Conservation (phyloP, 345 rosid species). For the Capsella bursapastoris region DNA sequence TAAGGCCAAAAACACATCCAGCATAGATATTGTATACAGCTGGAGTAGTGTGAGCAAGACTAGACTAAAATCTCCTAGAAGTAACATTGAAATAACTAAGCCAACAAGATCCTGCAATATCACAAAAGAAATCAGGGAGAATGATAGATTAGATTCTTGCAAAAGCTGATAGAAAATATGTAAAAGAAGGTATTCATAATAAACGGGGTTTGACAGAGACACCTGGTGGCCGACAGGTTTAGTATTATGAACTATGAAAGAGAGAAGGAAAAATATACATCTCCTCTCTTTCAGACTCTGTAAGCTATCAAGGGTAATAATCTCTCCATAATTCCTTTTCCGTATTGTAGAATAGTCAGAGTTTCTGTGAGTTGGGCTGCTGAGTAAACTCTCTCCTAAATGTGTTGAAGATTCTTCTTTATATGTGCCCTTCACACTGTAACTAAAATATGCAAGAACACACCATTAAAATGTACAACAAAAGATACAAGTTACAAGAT, state of each 20-base stretch:
- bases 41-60: constrained; percentile 95
- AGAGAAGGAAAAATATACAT: constrained; percentile 73
- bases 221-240: constrained; percentile 99
- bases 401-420: constrained; percentile 50
- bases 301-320: constrained; percentile 70
- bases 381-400: constrained; percentile 50
- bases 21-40: constrained; percentile 85
- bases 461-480: constrained; percentile 30
- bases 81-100: constrained; percentile 89
- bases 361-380: constrained; percentile 51
- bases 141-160: background rate
- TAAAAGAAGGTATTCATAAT: constrained; percentile 6
- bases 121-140: constrained; percentile 16
- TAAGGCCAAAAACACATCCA: constrained; percentile 76
- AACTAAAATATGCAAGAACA: constrained; percentile 32
- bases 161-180: background rate
- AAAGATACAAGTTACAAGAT: background rate
- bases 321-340: constrained; percentile 58
- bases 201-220: constrained; percentile 11
- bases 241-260: constrained; percentile 83
- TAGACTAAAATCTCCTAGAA: constrained; percentile 97
- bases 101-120: constrained; percentile 94
- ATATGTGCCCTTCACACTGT: constrained; percentile 45
- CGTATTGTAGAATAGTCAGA: constrained; percentile 50
- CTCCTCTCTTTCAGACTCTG: constrained; percentile 79